These are phyloP conservation scores for Nemania serpens DNA, from an alignment of 2,329 filamentous ascomycete species.

Conservation along the genomic window DNA sequence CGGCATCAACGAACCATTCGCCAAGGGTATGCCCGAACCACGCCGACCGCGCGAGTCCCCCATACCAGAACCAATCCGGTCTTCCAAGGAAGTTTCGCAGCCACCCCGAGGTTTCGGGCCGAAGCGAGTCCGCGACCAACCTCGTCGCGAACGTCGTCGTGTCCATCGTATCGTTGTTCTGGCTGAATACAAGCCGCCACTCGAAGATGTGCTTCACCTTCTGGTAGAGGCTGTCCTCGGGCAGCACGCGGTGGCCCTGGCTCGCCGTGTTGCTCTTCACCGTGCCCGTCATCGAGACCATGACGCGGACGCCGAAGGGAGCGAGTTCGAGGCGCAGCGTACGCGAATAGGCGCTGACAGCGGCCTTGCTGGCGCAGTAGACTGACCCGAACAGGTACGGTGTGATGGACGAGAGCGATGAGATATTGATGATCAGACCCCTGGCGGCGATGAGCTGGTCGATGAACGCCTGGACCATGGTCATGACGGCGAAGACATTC, in stretches of 20 bases:
- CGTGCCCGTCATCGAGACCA: slow-evolving; percentile 60
- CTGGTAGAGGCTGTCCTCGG: slow-evolving; percentile 52
- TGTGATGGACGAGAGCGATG: slow-evolving; percentile 54
- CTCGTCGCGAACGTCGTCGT: slow-evolving; percentile 50
- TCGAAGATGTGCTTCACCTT: slow-evolving; percentile 53
- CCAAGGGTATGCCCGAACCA: slow-evolving; percentile 43
- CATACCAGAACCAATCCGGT: slow-evolving; percentile 50
- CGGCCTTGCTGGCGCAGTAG: slow-evolving; percentile 62
- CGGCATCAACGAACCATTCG: slow-evolving; percentile 46
- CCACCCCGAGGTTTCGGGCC: slow-evolving; percentile 41
- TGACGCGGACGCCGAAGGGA: slow-evolving; percentile 60
- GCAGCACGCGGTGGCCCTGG: slow-evolving; percentile 48
- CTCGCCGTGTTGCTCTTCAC: slow-evolving; percentile 56
- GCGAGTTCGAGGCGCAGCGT: slow-evolving; percentile 58
- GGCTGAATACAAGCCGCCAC: slow-evolving; percentile 52
- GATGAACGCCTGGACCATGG: slow-evolving; percentile 57
- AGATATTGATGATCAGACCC: slow-evolving; percentile 61
- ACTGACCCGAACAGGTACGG: slow-evolving; percentile 59
- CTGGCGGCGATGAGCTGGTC: slow-evolving; percentile 54
- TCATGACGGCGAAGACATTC: slow-evolving; percentile 63
- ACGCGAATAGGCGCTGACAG: slow-evolving; percentile 58
- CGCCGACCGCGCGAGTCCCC: slow-evolving; percentile 39
- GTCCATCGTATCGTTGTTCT: slow-evolving; percentile 51
- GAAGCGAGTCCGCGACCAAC: slow-evolving; percentile 50
- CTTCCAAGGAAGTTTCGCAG: slow-evolving; percentile 46